These are phyloP conservation scores for Conoideocrella luteorostrata DNA, from an alignment of 2,329 filamentous ascomycete genomes.

Conservation along the genomic window DNA sequence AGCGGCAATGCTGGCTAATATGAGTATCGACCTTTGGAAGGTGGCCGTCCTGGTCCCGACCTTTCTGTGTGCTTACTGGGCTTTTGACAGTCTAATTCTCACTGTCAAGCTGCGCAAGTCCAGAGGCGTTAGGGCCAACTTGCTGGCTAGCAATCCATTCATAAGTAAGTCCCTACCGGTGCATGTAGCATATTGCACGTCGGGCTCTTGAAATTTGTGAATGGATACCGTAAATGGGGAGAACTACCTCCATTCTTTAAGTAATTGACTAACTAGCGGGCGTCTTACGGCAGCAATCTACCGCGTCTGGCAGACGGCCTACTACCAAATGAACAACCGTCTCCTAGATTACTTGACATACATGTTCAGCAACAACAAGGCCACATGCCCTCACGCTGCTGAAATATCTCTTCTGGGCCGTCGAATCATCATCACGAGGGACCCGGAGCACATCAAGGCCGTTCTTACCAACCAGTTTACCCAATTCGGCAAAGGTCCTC, in stretches of 20 bases:
- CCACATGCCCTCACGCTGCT: conserved; percentile 17
- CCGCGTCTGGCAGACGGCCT: conserved; percentile 11
- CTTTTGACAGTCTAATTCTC: neutral
- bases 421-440: conserved; percentile 66
- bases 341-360: conserved; percentile 1
- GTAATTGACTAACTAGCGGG: conserved; percentile 1
- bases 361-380: neutral
- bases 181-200: too few species aligned
- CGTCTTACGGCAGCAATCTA: neutral
- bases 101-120: conserved; percentile 5
- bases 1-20: neutral
- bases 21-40: neutral
- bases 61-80: conserved; percentile 3
- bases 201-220: too few species aligned
- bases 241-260: too few species aligned
- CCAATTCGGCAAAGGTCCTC: conserved; percentile 74
- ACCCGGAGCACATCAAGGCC: conserved; percentile 86
- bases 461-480: conserved; percentile 75
- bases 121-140: conserved; percentile 4
- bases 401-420: conserved; percentile 50
- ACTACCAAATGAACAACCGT: conserved; percentile 5
- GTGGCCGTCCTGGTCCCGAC: neutral
- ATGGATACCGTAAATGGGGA: too few species aligned
- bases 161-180: neutral
- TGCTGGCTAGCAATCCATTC: conserved; percentile 4